These are phyloP conservation scores for Colletotrichum ledebouriae DNA, from an alignment of 2,329 filamentous ascomycete species.

Conservation along the genomic window DNA sequence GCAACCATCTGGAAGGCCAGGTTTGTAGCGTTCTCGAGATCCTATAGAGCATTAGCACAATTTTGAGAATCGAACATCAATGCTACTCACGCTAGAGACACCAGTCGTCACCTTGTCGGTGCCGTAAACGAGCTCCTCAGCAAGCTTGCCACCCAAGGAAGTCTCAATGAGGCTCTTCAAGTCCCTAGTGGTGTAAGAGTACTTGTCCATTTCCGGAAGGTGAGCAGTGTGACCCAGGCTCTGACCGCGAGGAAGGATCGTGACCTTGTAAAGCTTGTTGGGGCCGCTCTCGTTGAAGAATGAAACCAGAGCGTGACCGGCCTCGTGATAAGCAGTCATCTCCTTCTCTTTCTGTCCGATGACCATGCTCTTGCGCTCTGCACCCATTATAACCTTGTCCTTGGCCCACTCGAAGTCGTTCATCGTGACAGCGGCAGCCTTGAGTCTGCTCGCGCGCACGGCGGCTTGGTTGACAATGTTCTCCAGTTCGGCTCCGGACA, in stretches of 20 bases:
- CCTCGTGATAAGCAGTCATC: slow-evolving; percentile 96
- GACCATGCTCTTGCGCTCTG: slow-evolving; percentile 89
- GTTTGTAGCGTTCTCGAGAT: slow-evolving; percentile 85
- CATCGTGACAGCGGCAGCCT: slow-evolving; percentile 80
- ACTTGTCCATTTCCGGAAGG: slow-evolving; percentile 92
- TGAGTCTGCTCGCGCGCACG: slow-evolving; percentile 91
- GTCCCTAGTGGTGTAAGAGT: slow-evolving; percentile 88
- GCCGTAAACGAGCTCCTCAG: slow-evolving; percentile 92
- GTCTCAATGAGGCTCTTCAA: slow-evolving; percentile 85
- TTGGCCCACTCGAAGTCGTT: slow-evolving; percentile 96
- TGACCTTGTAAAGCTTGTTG: slow-evolving; percentile 93
- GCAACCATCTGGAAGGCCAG: slow-evolving; percentile 92
- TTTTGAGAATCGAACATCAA: not conserved
- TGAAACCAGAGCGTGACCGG: slow-evolving; percentile 91
- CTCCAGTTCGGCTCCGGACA: slow-evolving; percentile 95
- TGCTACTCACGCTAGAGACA: slow-evolving; percentile 77
- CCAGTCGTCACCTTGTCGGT: slow-evolving; percentile 92
- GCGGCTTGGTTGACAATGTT: slow-evolving; percentile 98
- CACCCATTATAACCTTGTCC: slow-evolving; percentile 97
- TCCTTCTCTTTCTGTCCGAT: slow-evolving; percentile 95
- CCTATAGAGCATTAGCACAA: slow-evolving; percentile 64
- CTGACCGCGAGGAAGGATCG: slow-evolving; percentile 91
- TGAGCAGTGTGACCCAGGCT: slow-evolving; percentile 89
- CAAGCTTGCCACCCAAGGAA: slow-evolving; percentile 87
- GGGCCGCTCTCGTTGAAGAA: slow-evolving; percentile 82